Evolutionary conservation across 2,329 filamentous ascomycete genomes (phyloP), one percentile per base, ranked within the genome.

Genomic region (Scytalidium lignicola): DNA sequence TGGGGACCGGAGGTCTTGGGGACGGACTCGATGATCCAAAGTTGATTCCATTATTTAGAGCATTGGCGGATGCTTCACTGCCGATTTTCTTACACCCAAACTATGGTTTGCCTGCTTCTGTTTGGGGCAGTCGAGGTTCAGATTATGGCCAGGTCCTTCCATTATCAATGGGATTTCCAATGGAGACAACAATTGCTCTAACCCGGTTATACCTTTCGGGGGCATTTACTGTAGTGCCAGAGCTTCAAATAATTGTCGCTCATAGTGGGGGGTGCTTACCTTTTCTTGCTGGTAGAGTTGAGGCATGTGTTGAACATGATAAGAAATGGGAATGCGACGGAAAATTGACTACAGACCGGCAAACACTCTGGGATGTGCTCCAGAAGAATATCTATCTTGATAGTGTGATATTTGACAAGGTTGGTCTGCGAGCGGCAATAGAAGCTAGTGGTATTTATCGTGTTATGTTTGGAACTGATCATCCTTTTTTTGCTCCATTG

Each of bases 111-210:
- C 90, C 90, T 0, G 79, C 80, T 51, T 79, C 82, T 8, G 88
- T 95, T 3, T 96, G 88, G 70, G 91, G 91, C 0, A 80, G 86
- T 0, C 74, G 85, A 7, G 81, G 79, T 0, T 72, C 67, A 18
- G 82, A 83, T 51, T 95, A 92, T 62, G 90, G 90, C 1, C 90
- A 95, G 64, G 88, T 95, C 1, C 74, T 95, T 3, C 86, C 89
- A 0, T 71, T 95, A 1, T 88, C 89, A 0, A 71, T 95, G 3
- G 90, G 90, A 0, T 95, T 95, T 64, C 90, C 90, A 0, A 79
- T 95, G 58, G 90, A 96, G 69, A 96, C 90, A 1, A 95, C 90
- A 3, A 90, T 95, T 58, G 88, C 89, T 0, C 84, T 95, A 5
- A 80, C 86, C 2, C 76, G 90, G 44, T 92, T 95, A 88, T 82